Conservation (phyloP, 805 yeast species). For the Starmerella vaccinii region DNA sequence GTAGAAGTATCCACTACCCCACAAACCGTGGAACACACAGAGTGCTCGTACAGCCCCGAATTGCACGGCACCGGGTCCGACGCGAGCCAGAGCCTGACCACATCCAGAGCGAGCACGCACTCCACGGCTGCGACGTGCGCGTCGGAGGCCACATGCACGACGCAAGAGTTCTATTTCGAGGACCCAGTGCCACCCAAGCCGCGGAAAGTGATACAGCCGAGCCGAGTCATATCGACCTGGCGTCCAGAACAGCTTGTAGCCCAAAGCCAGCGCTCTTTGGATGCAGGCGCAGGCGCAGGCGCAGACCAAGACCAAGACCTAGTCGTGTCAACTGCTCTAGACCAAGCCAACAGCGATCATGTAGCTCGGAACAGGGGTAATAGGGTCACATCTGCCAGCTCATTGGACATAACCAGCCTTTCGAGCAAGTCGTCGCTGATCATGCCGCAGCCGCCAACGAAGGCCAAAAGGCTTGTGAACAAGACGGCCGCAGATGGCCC, state of each 20-base stretch:
- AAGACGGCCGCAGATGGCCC: neutral
- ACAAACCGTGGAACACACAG: neutral
- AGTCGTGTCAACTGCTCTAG: too few species aligned
- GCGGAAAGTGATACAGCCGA: neutral
- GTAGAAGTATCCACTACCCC: neutral
- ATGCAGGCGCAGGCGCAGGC: too few species aligned
- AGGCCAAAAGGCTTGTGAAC: neutral
- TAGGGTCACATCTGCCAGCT: neutral
- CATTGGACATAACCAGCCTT: neutral
- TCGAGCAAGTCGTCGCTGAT: neutral
- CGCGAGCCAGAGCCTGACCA: neutral
- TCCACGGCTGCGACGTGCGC: neutral
- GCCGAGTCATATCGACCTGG: slow-evolving; percentile 6
- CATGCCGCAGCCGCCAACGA: neutral
- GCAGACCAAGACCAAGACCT: too few species aligned
- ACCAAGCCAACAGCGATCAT: too few species aligned
- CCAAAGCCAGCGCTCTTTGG: too few species aligned
- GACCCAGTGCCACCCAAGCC: neutral
- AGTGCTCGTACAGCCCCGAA: neutral
- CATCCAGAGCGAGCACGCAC: neutral
- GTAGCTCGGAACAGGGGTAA: too few species aligned
- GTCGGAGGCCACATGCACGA: neutral
- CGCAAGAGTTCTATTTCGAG: neutral
- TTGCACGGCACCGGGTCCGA: neutral
- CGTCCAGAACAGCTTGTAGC: slow-evolving; percentile 6